These are phyloP conservation scores for Paramecium biaurelia DNA, from an alignment of 73 alveolate genomes.

Conservation along the genomic window DNA sequence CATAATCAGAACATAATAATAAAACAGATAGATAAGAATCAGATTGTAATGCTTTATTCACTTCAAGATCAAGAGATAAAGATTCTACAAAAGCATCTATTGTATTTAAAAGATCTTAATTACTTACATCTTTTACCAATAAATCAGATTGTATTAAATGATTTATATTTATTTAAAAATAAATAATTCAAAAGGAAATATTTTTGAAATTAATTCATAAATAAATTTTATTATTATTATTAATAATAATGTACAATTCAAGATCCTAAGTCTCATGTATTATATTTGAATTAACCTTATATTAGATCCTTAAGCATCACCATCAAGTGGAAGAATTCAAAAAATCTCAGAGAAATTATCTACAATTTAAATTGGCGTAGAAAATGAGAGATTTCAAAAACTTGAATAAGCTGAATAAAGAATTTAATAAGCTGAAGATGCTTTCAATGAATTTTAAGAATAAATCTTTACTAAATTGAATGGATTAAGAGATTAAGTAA, in stretches of 20 bases:
- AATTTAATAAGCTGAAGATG: constrained; percentile 41
- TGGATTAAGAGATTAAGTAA: constrained; percentile 35
- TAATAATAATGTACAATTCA: not conserved
- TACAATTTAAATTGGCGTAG: constrained; percentile 42
- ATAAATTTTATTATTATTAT: not conserved
- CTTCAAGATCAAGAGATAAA: constrained; percentile 2
- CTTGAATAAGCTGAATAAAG: constrained; percentile 49
- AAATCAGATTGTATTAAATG: not conserved
- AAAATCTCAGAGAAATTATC: constrained; percentile 44
- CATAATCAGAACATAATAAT: not conserved
- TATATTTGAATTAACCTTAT: not conserved
- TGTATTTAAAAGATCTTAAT: not conserved
- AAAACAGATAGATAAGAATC: not conserved
- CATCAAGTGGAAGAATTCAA: not conserved
- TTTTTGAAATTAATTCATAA: not conserved
- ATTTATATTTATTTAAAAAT: not conserved
- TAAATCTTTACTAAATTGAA: constrained; percentile 30
- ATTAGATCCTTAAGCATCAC: constrained; percentile 15
- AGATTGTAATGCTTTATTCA: not conserved
- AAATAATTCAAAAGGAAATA: not conserved
- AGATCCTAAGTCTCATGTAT: constrained; percentile 12
- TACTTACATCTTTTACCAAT: not conserved
- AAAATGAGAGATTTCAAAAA: constrained; percentile 47
- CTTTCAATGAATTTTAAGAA: constrained; percentile 46
- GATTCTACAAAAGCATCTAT: constrained; percentile 1